Evolutionary conservation across 2,329 filamentous ascomycete species (phyloP), one percentile per base, ranked within the genome.

Genomic region (Beauveria australis): DNA sequence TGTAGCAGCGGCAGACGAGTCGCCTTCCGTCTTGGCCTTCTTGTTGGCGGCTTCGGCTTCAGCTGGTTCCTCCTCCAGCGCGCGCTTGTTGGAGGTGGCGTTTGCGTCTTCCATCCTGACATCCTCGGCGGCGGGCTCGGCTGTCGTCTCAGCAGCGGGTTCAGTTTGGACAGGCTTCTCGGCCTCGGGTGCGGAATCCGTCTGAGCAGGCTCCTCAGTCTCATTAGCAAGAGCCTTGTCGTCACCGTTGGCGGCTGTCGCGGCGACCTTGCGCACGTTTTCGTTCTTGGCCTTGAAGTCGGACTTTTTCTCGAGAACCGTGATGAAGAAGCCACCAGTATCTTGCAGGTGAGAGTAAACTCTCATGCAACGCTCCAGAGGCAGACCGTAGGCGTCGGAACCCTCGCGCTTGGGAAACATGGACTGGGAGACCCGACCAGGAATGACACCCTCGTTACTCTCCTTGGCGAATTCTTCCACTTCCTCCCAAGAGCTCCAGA

Each of bases 241-340:
- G 22, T 61, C 62, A 3, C 63, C 24, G 12, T 61, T 61, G 19
- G 53, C 51, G 33, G 56, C 22, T 8, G 51, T 28, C 3, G 30
- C 46, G 24, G 53, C 62, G 14, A 51, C 57, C 69, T 81, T 83
- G 59, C 75, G 71, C 61, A 81, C 78, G 5, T 82, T 81, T 73
- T 94, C 89, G 24, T 87, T 86, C 73, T 83, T 89, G 9, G 87
- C 88, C 71, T 83, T 89, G 72, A 96, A 92, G 66, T 97, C 94
- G 28, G 85, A 83, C 72, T 88, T 87, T 81, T 99, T 99, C 78
- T 97, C 89, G 19, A 99, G 77, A 0, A 97, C 92, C 0, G 92
- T 89, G 71, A 99, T 97, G 78, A 99, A 99, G 81, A 99, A 99
- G 24, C 89, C 93, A 60, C 94, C 94, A 3, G 94, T 99, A 68